phyloP scores from a whole-genome alignment of 208 protist genomes.

The Leptomonas pyrrhocoris region DNA sequence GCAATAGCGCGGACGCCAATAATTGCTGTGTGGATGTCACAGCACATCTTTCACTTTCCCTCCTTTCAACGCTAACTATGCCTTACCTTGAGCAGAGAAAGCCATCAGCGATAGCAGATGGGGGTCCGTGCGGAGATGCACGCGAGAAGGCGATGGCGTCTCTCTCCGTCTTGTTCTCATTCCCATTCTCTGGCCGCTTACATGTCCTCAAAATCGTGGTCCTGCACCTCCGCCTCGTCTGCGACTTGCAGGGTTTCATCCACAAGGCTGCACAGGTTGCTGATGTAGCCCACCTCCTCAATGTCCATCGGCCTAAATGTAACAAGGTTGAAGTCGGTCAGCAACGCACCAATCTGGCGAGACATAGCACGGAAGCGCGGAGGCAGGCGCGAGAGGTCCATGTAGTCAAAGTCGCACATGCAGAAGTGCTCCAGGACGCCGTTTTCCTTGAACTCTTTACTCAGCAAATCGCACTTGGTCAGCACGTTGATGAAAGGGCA shows the following conservation, averaged over 20 bases:
- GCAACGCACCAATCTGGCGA: constrained; percentile 61
- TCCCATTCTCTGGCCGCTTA: background rate
- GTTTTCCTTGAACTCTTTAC: constrained; percentile 67
- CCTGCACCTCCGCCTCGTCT: constrained; percentile 87
- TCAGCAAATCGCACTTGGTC: constrained; percentile 90
- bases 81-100: too few species aligned
- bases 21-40: too few species aligned
- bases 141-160: too few species aligned
- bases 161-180: too few species aligned
- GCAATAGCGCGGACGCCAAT: too few species aligned
- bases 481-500: constrained; percentile 92
- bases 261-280: constrained; percentile 68
- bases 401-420: constrained; percentile 88
- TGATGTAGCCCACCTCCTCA: constrained; percentile 66
- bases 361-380: constrained; percentile 72
- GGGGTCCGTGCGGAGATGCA: too few species aligned
- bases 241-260: constrained; percentile 88
- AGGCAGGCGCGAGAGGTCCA: constrained; percentile 73
- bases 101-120: too few species aligned
- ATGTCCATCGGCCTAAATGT: constrained; percentile 87
- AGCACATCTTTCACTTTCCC: too few species aligned
- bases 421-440: constrained; percentile 81
- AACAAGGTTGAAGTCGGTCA: constrained; percentile 84
- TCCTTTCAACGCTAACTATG: too few species aligned
- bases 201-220: constrained; percentile 49